Base-by-base conservation (phyloP, 106 monocot genomes). In the Alisma plantagoaquatica region DNA sequence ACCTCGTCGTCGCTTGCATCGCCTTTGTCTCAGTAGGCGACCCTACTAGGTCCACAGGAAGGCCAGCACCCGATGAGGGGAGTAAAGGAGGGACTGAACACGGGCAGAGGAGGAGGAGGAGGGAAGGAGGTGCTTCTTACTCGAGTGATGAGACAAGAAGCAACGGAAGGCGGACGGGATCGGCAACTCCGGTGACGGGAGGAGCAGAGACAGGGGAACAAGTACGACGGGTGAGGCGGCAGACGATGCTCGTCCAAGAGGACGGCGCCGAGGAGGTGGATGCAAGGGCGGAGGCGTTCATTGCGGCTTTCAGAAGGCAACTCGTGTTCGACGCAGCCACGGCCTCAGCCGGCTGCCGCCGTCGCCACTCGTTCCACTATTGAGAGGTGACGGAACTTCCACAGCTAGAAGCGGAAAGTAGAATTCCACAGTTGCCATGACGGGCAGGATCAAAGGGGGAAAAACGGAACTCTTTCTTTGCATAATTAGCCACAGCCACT, bases 241-340 rank as follows among this genome's bases (percentile, higher is more conserved):
- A n/a, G n/a, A n/a, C n/a, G n/a, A n/a, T n/a, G n/a, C n/a, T n/a
- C n/a, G n/a, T n/a, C n/a, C n/a, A n/a, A n/a, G n/a, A n/a, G n/a
- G n/a, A n/a, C n/a, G n/a, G n/a, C n/a, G 72, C 53, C 15, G 57
- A 42, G 23, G 87, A 82, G 62, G 44, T 88, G 49, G 75, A 88
- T 29, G 74, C 70, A 18, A 51, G 78, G 63, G 87, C 54, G 22
- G 87, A 88, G 59, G 82, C 72, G 18, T 88, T 88, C 59, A 88
- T 88, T 23, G 3, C 27, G 42, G 72, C 82, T 1, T 88, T 88
- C 54, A 46, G 82, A 53, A 63, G 54, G 49, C 82, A 79, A 27
- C 82, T 88, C 35, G 27, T 42, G 69, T 43, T 79, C 43, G 88
- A 88, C 23, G 78, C 87, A n/a, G 57, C 63, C 47, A 66, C 82